These are phyloP conservation scores for Ascocoryne sarcoides DNA, from an alignment of 2,329 filamentous ascomycete species.

Conservation along the genomic window DNA sequence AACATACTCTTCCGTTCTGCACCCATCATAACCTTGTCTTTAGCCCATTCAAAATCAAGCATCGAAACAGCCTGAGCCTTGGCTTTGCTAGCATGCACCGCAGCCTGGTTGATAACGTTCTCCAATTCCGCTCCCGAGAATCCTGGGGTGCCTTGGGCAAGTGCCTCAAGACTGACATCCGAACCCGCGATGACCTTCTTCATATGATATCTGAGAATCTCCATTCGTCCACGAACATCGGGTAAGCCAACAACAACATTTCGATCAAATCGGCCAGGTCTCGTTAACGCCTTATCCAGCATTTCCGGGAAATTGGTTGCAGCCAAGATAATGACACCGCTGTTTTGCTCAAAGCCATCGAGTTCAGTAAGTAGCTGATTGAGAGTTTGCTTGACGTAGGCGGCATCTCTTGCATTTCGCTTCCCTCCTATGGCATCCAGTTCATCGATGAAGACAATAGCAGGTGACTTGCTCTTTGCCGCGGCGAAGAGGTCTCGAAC, in stretches of 20 bases:
- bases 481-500: constrained; percentile 86
- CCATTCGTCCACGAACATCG: constrained; percentile 85
- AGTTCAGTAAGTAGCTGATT: constrained; percentile 96
- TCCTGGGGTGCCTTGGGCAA: constrained; percentile 82
- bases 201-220: constrained; percentile 88
- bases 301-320: constrained; percentile 94
- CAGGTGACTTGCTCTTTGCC: constrained; percentile 76
- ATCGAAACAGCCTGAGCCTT: constrained; percentile 69
- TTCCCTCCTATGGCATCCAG: constrained; percentile 91
- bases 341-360: constrained; percentile 92
- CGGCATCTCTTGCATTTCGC: constrained; percentile 83
- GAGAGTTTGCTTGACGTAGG: constrained; percentile 93
- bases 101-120: constrained; percentile 94
- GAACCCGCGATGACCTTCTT: constrained; percentile 75
- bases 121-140: constrained; percentile 94
- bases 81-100: constrained; percentile 84
- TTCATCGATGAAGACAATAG: constrained; percentile 94
- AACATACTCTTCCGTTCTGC: constrained; percentile 84
- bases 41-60: constrained; percentile 89
- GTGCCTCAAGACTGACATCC: constrained; percentile 73
- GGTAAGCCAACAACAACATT: constrained; percentile 83
- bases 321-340: constrained; percentile 88
- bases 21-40: constrained; percentile 96
- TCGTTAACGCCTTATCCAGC: constrained; percentile 87
- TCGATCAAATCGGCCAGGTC: constrained; percentile 91